These are phyloP conservation scores for Aspergillaceae sp. DNA, from an alignment of 2,329 filamentous ascomycete genomes.

Conservation along the genomic window DNA sequence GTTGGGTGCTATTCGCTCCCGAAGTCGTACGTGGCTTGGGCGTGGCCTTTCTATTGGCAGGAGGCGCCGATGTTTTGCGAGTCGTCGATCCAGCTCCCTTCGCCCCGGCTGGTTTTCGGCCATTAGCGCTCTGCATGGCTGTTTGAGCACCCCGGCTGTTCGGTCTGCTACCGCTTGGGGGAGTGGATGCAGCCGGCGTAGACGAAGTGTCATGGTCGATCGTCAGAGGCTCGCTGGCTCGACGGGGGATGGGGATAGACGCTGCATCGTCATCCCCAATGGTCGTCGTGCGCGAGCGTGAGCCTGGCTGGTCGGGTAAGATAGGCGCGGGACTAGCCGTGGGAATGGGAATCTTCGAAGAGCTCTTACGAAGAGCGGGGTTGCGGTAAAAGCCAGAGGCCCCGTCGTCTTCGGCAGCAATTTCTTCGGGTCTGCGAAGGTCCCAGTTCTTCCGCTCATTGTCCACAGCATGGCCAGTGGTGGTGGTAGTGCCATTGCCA, in stretches of 20 bases:
- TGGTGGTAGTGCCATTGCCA: constrained; percentile 26
- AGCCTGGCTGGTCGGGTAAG: constrained; percentile 60
- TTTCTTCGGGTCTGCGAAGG: constrained; percentile 67
- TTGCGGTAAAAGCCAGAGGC: constrained; percentile 44
- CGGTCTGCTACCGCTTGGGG: constrained; percentile 18
- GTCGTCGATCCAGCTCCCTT: constrained; percentile 19
- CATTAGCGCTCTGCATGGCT: constrained; percentile 18
- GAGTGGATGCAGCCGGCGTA: constrained; percentile 13
- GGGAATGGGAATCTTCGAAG: constrained; percentile 78
- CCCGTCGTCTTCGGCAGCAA: constrained; percentile 46
- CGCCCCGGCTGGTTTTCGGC: constrained; percentile 21
- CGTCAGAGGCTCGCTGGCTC: constrained; percentile 51
- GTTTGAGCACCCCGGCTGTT: constrained; percentile 21
- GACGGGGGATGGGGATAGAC: constrained; percentile 55
- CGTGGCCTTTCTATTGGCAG: constrained; percentile 34
- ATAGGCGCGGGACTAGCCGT: constrained; percentile 72
- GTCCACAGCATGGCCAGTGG: constrained; percentile 15
- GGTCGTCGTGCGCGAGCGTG: constrained; percentile 51
- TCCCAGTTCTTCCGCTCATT: constrained; percentile 55
- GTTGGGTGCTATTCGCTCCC: constrained; percentile 39
- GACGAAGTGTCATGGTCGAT: constrained; percentile 16
- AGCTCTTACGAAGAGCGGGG: constrained; percentile 49
- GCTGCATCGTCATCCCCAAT: constrained; percentile 54
- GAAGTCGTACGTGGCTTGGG: constrained; percentile 27
- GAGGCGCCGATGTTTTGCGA: constrained; percentile 32